These are phyloP conservation scores for Anthostomella pinea DNA, from an alignment of 2,329 filamentous ascomycete genomes.

Conservation along the genomic window DNA sequence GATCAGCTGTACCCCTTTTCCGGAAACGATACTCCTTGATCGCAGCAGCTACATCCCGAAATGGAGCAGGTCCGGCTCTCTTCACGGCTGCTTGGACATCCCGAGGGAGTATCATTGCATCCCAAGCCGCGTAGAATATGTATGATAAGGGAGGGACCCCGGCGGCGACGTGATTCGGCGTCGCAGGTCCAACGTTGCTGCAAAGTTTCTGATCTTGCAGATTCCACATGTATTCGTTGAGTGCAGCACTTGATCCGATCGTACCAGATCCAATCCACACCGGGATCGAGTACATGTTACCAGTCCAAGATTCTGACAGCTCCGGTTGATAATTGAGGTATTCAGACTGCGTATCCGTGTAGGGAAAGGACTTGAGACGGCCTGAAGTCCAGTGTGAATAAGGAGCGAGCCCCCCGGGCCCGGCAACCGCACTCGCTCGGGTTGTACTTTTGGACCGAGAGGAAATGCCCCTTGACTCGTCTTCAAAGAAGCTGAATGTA, in stretches of 20 bases:
- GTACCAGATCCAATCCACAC: constrained; percentile 48
- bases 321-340: constrained; percentile 26
- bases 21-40: constrained; percentile 29
- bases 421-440: neutral
- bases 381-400: constrained; percentile 28
- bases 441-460: constrained; percentile 6
- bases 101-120: constrained; percentile 42
- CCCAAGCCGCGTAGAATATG: constrained; percentile 53
- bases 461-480: constrained; percentile 23
- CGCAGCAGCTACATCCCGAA: constrained; percentile 28
- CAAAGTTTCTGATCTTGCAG: constrained; percentile 36
- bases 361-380: constrained; percentile 25
- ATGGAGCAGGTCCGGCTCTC: constrained; percentile 6
- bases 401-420: no score
- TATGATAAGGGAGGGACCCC: constrained; percentile 46
- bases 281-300: constrained; percentile 28
- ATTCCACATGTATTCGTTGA: constrained; percentile 48
- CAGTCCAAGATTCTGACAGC: constrained; percentile 27
- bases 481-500: constrained; percentile 41
- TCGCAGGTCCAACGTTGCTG: constrained; percentile 42
- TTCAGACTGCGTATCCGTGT: constrained; percentile 25
- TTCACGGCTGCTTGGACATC: constrained; percentile 14
- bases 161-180: constrained; percentile 47
- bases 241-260: constrained; percentile 33
- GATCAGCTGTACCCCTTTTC: constrained; percentile 24